Base-by-base conservation (phyloP, 495 filamentous ascomycete species). In the Extremus antarcticus region DNA sequence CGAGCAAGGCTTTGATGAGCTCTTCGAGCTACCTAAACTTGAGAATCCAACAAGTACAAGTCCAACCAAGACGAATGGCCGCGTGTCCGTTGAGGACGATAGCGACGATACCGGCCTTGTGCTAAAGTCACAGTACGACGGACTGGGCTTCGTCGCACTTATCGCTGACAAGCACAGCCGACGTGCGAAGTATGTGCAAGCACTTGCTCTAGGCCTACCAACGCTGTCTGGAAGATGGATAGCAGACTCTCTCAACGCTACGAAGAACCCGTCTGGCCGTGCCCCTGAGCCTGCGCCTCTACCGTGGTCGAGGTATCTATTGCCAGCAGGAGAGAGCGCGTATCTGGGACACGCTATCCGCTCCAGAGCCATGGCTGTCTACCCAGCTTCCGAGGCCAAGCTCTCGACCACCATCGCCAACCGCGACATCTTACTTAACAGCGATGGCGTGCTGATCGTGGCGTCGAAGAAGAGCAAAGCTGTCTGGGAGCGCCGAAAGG, bases 181-280 rank as follows among this genome's bases (percentile, higher is more conserved):
- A n/a, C 85, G 86, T 53, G 80, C 82, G 35, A 98, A 98, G 59
- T 95, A 92, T 68, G 85, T 98, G 76, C 91, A 97, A 66, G 92
- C 92, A 0, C 80, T 98, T 13, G 90, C 94, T 8, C 78, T 98
- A 2, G 87, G 88, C 3, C 66, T 98, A 0, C 94, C 94, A 0
- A 94, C 88, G 59, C 75, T 98, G 4, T 81, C 84, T 3, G 76
- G 76, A 0, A 79, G 82, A 25, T 98, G 94, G 94, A 72, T 97
- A 51, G 74, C 78, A 25, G 81, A 86, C 50, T 94, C 88, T 60
- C 69, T 87, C 1, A n/a, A 47, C 43, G 16, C n/a, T 2, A 13
- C 50, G 16, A 40, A 43, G 2, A 50, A 29, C 21, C 20, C 41
- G 1, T 22, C 1, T 15, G n/a, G 20, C 25, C 8, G 13, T n/a